Base-by-base conservation (phyloP, 495 filamentous ascomycete genomes). In the Podospora appendiculata region DNA sequence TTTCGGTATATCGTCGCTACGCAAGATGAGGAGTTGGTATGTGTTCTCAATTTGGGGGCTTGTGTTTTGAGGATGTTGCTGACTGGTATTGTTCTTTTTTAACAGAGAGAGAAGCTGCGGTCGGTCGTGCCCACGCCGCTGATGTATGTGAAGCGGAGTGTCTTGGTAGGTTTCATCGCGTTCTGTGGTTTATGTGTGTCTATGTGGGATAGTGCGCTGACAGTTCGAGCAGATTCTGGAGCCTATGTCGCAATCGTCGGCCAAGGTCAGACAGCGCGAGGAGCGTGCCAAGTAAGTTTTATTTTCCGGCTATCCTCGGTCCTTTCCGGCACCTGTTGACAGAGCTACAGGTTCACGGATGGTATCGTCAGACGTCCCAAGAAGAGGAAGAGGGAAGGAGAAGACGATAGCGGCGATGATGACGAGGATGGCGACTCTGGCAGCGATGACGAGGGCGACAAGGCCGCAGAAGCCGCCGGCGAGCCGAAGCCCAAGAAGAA, bases 1-100 rank as follows among this genome's bases (percentile, higher is more conserved):
- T 84, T 96, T 63, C 79, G 90, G 46, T 97, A 96, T 67, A 84
- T 90, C 17, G 84, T 96, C 18, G 91, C 90, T 7, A 88, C 80
- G 18, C 88, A 89, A 63, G 80, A 84, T 51, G 66, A 75, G 9
- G 34, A 38, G 14, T 25, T 67, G 59, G 63, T 66, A 58, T 39
- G 57, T 58, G 17, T 7, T 16, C 18, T 18, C 6, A n/a, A 18
- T 42, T n/a, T n/a, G 7, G 41, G 14, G 11, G 6, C 34, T 36
- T 36, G 6, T 36, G 34, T 36, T 36, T 36, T 36, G 34, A 11
- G 11, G 34, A 36, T n/a, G n/a, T n/a, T n/a, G n/a, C n/a, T n/a
- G n/a, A n/a, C n/a, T 25, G 25, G 2, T 25, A 2, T 25, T 25
- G 25, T 7, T 38, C 47, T 55, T 46, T 46, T 44, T 44, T 18